Evolutionary conservation across 2,329 filamentous ascomycete species (phyloP), one percentile per base, ranked within the genome.

Genomic region (Trichoderma koningiopsis): DNA sequence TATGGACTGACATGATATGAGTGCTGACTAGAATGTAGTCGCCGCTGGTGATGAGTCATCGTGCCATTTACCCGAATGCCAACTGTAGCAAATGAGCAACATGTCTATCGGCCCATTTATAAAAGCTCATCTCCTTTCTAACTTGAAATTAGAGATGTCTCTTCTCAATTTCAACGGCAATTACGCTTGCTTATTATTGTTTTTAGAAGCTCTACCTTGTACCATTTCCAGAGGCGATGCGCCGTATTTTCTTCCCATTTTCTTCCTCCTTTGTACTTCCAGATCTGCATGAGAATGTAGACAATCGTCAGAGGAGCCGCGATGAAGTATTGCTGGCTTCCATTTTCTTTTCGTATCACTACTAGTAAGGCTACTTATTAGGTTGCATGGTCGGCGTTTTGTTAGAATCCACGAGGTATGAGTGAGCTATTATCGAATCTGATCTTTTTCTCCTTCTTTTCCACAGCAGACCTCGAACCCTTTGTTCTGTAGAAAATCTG

Each of bases 351-450:
- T 58, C 24, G 58, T 49, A 68, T 75, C 68, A 76, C 72, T 74
- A 76, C 70, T 71, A 67, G 74, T 72, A 77, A 70, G 76, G 77
- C 68, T 71, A 75, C 59, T 52, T 69, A 75, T 58, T 53, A 69
- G 69, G 71, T 72, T 73, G 72, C 72, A 76, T 75, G 72, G 70
- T 69, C 37, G 76, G 76, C 75, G 74, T 75, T 71, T 73, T 57
- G 62, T 66, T 76, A 76, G 73, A 66, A 73, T 75, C 74, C 75
- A 77, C 75, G 75, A 77, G 74, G 75, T 77, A 77, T 76, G 76
- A 75, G 76, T 78, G 76, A 73, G 76, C 72, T 71, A 61, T 72
- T 76, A 74, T 71, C 74, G 66, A 66, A 70, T 58, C 3, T 7
- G 43, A 27, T 70, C 58, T 66, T 24, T 35, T 40, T 37, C 10